Evolutionary conservation across 169 alveolate genomes (phyloP), one percentile per base, ranked within the genome.

Genomic region (Eimeria brunetti): DNA sequence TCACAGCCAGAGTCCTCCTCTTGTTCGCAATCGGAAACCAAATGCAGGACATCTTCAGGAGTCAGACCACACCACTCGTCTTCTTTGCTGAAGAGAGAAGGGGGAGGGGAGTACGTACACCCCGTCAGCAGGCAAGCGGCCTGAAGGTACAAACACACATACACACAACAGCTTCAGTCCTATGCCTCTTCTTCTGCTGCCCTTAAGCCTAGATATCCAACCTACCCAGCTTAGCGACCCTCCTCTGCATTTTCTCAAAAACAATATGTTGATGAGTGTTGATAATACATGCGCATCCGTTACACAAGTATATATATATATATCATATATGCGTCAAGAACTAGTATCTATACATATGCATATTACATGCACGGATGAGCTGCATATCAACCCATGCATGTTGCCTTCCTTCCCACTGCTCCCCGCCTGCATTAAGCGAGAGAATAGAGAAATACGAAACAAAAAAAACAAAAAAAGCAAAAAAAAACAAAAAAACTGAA

Each of bases 31-130:
- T 84, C 91, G 44, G 91, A 84, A 9, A 84, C 91, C 60, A 84
- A 84, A 56, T 84, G 53, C 22, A 84, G 56, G 2, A 84, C 91
- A 41, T 84, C 91, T 60, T 84, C 91, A 0, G 91, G 56, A 1
- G 91, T 84, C 62, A 84, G 30, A 0, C 91, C 91, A 20, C 91
- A 84, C 91, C 91, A 84, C 62, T 84, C 91, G 36, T 84, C 91
- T 36, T 84, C 91, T 84, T 56, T 58, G 78, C 91, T 84, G 91
- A 56, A 84, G 53, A 84, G 91, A 6, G 60, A 56, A 18, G 78
- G 56, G 4, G 80, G 91, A 64, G 91, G 91, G 16, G 41, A 36
- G 44, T 84, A 84, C n/a, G 91, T 38, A 41, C 62, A 33, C 38
- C 91, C 91, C 18, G 78, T 9, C 58, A 84, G n/a, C 51, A 84